These are phyloP conservation scores for Pulveroboletus sp. DNA, from an alignment of 768 basidiomycete genomes.

Conservation along the genomic window DNA sequence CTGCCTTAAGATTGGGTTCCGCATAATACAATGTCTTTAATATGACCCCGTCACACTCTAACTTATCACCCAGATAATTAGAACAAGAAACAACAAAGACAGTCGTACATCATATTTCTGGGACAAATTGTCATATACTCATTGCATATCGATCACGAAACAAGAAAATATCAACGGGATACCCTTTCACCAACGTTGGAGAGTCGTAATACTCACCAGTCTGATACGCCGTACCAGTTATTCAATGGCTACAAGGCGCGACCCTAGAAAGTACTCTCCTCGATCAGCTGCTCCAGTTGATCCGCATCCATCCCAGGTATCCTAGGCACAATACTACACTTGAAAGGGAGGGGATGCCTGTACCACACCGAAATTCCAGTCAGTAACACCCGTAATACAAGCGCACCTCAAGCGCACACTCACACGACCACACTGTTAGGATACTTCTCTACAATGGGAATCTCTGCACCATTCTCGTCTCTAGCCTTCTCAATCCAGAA, in stretches of 20 bases:
- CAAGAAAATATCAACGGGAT: too few species aligned
- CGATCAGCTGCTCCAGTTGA: slow-evolving; percentile 10
- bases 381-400: neutral
- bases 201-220: neutral
- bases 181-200: neutral
- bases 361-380: neutral
- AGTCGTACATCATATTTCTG: too few species aligned
- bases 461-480: slow-evolving; percentile 20
- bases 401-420: neutral
- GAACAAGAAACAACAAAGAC: too few species aligned
- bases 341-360: slow-evolving; percentile 19
- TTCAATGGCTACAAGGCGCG: neutral
- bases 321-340: slow-evolving; percentile 13
- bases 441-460: slow-evolving; percentile 17
- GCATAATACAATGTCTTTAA: too few species aligned
- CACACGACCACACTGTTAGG: slow-evolving; percentile 8
- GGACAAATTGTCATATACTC: too few species aligned
- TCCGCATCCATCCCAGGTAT: slow-evolving; percentile 5
- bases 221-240: neutral
- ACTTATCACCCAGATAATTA: too few species aligned
- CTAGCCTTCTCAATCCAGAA: slow-evolving; percentile 16
- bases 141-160: too few species aligned
- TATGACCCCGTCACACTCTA: too few species aligned
- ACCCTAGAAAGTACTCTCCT: slow-evolving; percentile 11
- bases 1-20: too few species aligned